Conservation (phyloP, 2,329 filamentous ascomycete species). For the Elsinoe arachidis region DNA sequence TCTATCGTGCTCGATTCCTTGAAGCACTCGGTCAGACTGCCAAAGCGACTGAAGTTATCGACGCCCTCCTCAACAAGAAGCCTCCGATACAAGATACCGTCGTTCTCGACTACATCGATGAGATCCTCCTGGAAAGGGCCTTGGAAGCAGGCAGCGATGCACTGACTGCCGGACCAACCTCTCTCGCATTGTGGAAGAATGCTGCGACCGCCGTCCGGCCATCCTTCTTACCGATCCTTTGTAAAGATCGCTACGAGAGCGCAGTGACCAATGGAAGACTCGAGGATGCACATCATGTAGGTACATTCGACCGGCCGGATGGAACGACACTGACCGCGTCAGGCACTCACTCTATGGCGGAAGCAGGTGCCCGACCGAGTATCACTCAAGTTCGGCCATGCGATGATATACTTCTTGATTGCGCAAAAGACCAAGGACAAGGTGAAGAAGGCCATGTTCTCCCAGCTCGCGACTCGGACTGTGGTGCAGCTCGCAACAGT, state of each 20-base stretch:
- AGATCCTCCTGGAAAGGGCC: neutral
- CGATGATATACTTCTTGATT: neutral
- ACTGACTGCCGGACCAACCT: neutral
- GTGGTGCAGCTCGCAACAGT: neutral
- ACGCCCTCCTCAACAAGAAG: neutral
- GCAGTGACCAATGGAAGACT: neutral
- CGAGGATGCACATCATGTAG: slow-evolving; percentile 5
- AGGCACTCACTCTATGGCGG: slow-evolving; percentile 3
- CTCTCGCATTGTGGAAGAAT: slow-evolving; percentile 1
- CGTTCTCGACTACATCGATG: slow-evolving; percentile 5
- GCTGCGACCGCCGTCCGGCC: neutral
- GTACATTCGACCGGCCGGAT: neutral
- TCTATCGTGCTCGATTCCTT: slow-evolving; percentile 1
- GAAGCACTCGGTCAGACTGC: neutral
- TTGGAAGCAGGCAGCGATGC: neutral
- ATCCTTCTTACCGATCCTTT: neutral
- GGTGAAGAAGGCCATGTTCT: slow-evolving; percentile 1
- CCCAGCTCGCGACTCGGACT: slow-evolving; percentile 4
- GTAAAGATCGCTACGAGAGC: slow-evolving; percentile 1
- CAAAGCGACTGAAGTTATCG: neutral
- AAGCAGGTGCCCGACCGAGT: slow-evolving; percentile 1
- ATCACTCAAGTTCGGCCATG: neutral
- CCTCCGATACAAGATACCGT: neutral
- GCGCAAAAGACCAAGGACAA: neutral
- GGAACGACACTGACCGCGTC: neutral